Evolutionary conservation across 179 eudicot species (phyloP).

Genomic region (Heliamphora pulchella): DNA sequence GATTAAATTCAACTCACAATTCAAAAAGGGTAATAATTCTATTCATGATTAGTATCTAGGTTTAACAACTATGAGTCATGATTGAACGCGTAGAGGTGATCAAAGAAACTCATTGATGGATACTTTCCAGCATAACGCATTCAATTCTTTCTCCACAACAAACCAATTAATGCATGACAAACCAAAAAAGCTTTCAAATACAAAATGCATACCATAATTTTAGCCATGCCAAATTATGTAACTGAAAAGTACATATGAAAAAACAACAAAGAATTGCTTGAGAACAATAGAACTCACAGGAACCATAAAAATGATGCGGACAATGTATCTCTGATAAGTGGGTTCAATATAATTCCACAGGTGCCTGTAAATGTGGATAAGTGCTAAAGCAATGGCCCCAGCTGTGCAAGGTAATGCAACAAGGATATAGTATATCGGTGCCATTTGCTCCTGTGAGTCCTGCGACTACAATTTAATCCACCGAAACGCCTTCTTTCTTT

Average conservation of each 20-base stretch:
- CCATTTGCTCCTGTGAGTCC: constrained; percentile 41
- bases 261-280: neutral
- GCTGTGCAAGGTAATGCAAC: constrained; percentile 82
- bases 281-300: constrained; percentile 59
- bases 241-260: neutral
- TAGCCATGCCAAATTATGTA: neutral
- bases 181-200: neutral
- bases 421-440: constrained; percentile 54
- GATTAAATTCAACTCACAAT: too few relatives aligned
- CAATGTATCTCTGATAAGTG: constrained; percentile 86
- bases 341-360: constrained; percentile 92
- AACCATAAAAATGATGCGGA: constrained; percentile 94
- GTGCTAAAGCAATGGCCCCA: constrained; percentile 76
- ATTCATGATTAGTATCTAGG: too few relatives aligned
- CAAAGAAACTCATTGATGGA: neutral
- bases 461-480: constrained; percentile 30
- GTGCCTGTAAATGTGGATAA: constrained; percentile 77
- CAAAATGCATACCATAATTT: neutral
- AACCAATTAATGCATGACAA: neutral
- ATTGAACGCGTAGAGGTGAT: neutral
- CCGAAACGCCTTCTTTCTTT: constrained; percentile 14
- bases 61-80: neutral
- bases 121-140: neutral
- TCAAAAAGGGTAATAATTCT: too few relatives aligned
- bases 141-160: neutral